These are phyloP conservation scores for Podospora australis DNA, from an alignment of 495 filamentous ascomycete genomes.

Conservation along the genomic window DNA sequence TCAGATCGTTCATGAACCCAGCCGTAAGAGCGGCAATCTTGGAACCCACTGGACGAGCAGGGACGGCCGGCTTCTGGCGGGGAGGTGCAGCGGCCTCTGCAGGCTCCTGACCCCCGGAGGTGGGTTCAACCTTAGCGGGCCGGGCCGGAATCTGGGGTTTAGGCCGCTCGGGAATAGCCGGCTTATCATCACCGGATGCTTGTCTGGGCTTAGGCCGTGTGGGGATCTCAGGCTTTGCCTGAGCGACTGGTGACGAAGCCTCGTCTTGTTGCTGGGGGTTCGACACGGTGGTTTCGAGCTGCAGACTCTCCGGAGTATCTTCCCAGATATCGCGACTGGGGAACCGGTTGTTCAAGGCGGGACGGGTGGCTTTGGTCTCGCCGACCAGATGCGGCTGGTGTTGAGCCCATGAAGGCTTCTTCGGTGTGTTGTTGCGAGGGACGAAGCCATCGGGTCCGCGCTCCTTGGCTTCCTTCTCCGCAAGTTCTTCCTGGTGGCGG, in stretches of 20 bases:
- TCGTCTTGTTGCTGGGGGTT: conserved; percentile 49
- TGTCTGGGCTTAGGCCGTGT: conserved; percentile 19
- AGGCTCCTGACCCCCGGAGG: conserved; percentile 25
- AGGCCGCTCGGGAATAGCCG: conserved; percentile 48
- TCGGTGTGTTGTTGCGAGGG: conserved; percentile 41
- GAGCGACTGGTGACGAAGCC: conserved; percentile 14
- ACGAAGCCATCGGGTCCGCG: conserved; percentile 38
- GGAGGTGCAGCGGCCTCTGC: conserved; percentile 37
- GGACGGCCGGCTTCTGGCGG: conserved; percentile 70
- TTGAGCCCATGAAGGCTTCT: conserved; percentile 40
- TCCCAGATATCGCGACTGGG: conserved; percentile 97
- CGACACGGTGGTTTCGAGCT: conserved; percentile 73
- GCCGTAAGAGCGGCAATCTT: conserved; percentile 90
- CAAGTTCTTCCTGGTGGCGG: conserved; percentile 48
- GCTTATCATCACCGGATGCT: conserved; percentile 23
- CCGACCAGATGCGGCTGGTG: conserved; percentile 35
- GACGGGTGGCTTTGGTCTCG: conserved; percentile 43
- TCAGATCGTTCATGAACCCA: conserved; percentile 84
- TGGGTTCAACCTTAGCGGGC: conserved; percentile 50
- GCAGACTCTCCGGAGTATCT: conserved; percentile 78
- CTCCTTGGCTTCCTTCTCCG: conserved; percentile 40
- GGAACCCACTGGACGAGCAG: conserved; percentile 68
- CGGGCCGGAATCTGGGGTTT: conserved; percentile 76
- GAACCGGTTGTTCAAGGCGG: conserved; percentile 61
- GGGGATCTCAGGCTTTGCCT: conserved; percentile 26